phyloP scores from a whole-genome alignment of 1,284 basidiomycete species.

The Gymnopus androsaceus region DNA sequence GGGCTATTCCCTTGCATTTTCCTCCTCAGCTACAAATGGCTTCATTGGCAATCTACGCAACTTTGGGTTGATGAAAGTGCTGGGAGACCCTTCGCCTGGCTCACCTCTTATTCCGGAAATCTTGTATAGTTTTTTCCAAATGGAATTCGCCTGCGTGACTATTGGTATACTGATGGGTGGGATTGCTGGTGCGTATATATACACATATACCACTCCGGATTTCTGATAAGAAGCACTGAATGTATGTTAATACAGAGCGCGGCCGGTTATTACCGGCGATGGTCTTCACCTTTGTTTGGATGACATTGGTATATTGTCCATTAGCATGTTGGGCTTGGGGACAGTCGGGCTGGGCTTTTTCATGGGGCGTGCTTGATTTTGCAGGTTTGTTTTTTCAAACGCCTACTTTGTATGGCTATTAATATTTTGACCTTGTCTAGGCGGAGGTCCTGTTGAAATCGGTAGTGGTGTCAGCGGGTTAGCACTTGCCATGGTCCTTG shows the following conservation, averaged over 20 bases:
- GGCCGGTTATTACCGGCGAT: slow-evolving; percentile 87
- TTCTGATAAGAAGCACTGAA: too few species aligned
- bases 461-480: slow-evolving; percentile 86
- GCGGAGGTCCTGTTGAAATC: slow-evolving; percentile 93
- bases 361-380: slow-evolving; percentile 90
- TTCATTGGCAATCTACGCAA: slow-evolving; percentile 80
- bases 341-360: slow-evolving; percentile 50
- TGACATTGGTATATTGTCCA: slow-evolving; percentile 83
- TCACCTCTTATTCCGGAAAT: slow-evolving; percentile 71
- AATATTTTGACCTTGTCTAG: too few species aligned
- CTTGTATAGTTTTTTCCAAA: slow-evolving; percentile 86
- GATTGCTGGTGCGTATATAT: slow-evolving; percentile 62
- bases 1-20: slow-evolving; percentile 86
- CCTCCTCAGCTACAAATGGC: slow-evolving; percentile 71
- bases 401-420: not conserved
- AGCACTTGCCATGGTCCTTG: slow-evolving; percentile 86
- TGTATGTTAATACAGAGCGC: slow-evolving; percentile 1
- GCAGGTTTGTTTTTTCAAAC: slow-evolving; percentile 50
- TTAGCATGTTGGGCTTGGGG: slow-evolving; percentile 77
- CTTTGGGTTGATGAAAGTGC: slow-evolving; percentile 72
- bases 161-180: slow-evolving; percentile 75
- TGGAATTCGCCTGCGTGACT: slow-evolving; percentile 84
- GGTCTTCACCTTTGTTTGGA: slow-evolving; percentile 87
- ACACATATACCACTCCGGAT: too few species aligned
- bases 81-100: slow-evolving; percentile 76